phyloP scores from a whole-genome alignment of 1,284 basidiomycete genomes.

The Papiliotrema terrestris region DNA sequence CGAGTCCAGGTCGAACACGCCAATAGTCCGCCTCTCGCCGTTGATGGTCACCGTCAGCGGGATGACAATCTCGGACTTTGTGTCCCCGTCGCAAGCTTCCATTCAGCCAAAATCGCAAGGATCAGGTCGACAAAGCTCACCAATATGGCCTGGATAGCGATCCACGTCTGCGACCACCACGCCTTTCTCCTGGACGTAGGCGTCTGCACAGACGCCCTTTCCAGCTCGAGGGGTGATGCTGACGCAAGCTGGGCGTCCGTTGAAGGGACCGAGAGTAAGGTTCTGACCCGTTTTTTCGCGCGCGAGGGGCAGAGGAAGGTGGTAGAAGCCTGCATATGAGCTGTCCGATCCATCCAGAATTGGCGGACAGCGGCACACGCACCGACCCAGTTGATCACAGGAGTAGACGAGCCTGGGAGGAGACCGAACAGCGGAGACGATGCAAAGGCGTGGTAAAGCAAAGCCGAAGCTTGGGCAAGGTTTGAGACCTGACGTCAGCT shows the following conservation, averaged over 20 bases:
- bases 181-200: conserved; percentile 59
- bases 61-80: conserved; percentile 79
- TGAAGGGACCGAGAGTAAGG: conserved; percentile 76
- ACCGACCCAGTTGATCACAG: conserved; percentile 86
- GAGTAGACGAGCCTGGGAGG: conserved; percentile 47
- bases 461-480: conserved; percentile 72
- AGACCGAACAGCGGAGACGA: conserved; percentile 63
- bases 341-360: not conserved
- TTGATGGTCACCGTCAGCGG: conserved; percentile 55
- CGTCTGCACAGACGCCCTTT: conserved; percentile 77
- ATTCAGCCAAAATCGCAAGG: not conserved
- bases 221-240: conserved; percentile 62
- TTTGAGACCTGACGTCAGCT: conserved; percentile 64
- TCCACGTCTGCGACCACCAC: conserved; percentile 70
- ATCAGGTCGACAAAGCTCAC: conserved; percentile 19
- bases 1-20: conserved; percentile 82
- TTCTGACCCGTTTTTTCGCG: conserved; percentile 32
- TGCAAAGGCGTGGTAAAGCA: conserved; percentile 71
- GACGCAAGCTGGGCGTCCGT: conserved; percentile 83
- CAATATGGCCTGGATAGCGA: conserved; percentile 77
- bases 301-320: conserved; percentile 58
- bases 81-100: conserved; percentile 75
- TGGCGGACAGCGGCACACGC: conserved; percentile 32
- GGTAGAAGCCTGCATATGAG: conserved; percentile 69
- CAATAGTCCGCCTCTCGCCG: conserved; percentile 53